Evolutionary conservation across 495 filamentous ascomycete genomes (phyloP).

Genomic region (Mytilinidion resinicola): DNA sequence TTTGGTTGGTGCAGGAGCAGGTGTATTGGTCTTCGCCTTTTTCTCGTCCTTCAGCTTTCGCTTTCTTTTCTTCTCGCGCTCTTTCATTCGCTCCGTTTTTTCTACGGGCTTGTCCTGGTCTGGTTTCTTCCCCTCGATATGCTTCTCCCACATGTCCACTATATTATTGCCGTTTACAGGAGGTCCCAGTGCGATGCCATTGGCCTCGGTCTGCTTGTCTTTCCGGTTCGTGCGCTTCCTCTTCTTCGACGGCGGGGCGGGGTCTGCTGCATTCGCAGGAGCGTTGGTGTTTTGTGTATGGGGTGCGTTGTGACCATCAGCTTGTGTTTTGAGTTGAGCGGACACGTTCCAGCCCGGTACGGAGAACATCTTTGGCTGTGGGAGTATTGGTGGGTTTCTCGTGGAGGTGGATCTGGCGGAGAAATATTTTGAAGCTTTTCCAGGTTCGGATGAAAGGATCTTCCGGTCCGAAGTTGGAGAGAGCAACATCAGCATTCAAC

Average conservation of each 20-base stretch:
- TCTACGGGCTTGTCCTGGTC: neutral
- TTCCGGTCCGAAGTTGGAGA: too few relatives aligned
- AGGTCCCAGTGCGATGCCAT: slow-evolving; percentile 1
- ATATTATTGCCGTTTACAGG: slow-evolving; percentile 64
- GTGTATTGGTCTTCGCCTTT: slow-evolving; percentile 24
- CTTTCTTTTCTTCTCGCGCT: slow-evolving; percentile 37
- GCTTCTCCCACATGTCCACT: slow-evolving; percentile 65
- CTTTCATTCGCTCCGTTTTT: slow-evolving; percentile 23
- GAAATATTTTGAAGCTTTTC: too few relatives aligned
- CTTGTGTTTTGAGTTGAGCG: slow-evolving; percentile 65
- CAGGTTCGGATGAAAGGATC: too few relatives aligned
- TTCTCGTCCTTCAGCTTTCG: slow-evolving; percentile 39
- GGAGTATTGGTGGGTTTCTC: neutral
- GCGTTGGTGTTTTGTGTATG: slow-evolving; percentile 26
- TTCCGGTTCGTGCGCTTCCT: slow-evolving; percentile 54
- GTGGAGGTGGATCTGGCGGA: too few relatives aligned
- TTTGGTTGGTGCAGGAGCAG: slow-evolving; percentile 20
- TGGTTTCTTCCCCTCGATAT: slow-evolving; percentile 62
- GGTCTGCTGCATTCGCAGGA: slow-evolving; percentile 2
- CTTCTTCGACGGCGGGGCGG: slow-evolving; percentile 41
- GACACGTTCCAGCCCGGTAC: slow-evolving; percentile 86
- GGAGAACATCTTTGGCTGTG: slow-evolving; percentile 65
- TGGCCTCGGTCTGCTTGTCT: slow-evolving; percentile 30
- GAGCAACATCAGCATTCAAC: too few relatives aligned
- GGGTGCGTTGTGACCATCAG: slow-evolving; percentile 30